A percentile compares a stretch with the other conserved stretches of the same genome.
phyloP scores from a whole-genome alignment of 2,329 filamentous ascomycete genomes.

The Beauveria australis region DNA sequence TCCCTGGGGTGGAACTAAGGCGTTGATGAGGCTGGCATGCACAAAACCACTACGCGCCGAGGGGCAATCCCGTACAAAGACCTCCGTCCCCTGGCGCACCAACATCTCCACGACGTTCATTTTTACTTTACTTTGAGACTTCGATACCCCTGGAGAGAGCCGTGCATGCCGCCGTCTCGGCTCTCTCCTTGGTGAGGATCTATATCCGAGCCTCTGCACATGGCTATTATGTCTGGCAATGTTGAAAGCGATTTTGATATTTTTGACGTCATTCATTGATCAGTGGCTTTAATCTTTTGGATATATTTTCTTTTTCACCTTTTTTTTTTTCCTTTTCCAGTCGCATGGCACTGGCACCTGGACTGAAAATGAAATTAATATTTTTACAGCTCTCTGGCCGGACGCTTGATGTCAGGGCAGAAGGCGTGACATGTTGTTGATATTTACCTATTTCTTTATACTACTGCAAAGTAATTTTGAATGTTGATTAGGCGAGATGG shows the following conservation, averaged over 20 bases:
- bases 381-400: background rate
- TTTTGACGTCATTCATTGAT: background rate
- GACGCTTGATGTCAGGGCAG: background rate
- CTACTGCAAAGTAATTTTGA: conserved; percentile 3
- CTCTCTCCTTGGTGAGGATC: conserved; percentile 6
- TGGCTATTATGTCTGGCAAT: conserved; percentile 1
- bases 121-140: conserved; percentile 5
- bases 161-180: background rate
- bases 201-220: conserved; percentile 3
- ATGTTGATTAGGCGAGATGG: background rate
- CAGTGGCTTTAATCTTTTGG: background rate
- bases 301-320: conserved; percentile 5
- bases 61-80: conserved; percentile 1
- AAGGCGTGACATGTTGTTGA: background rate
- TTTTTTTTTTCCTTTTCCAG: background rate
- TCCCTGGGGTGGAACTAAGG: conserved; percentile 87
- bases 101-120: conserved; percentile 6
- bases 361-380: background rate
- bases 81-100: background rate
- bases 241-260: conserved; percentile 6
- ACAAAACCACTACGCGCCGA: background rate
- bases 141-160: conserved; percentile 7
- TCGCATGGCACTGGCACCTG: background rate
- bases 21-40: background rate
- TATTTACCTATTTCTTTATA: background rate